Evolutionary conservation across 2,329 filamentous ascomycete genomes (phyloP).

Genomic region (Rhinocladiella mackenziei): DNA sequence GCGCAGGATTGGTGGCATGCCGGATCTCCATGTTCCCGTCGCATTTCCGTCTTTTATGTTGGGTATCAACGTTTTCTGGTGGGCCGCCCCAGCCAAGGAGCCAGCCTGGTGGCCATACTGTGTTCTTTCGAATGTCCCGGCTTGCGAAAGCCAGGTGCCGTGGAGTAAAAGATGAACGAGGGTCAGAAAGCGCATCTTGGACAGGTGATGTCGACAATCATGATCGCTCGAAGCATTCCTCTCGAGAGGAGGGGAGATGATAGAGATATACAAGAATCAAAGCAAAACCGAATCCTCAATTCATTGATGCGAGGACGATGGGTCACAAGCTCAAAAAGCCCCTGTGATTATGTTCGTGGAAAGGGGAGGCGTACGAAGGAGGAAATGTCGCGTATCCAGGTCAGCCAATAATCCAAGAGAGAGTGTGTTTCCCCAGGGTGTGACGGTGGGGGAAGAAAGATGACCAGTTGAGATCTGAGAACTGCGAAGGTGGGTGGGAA

Average conservation of each 20-base stretch:
- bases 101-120: background rate
- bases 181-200: slow-evolving; percentile 17
- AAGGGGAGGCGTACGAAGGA: too few species aligned
- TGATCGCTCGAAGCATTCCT: slow-evolving; percentile 9
- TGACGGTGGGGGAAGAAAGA: too few species aligned
- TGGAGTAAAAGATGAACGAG: slow-evolving; percentile 6
- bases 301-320: slow-evolving; percentile 3
- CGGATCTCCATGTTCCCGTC: slow-evolving; percentile 1
- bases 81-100: background rate
- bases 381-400: too few species aligned
- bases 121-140: slow-evolving; percentile 12
- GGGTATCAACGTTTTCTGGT: slow-evolving; percentile 12
- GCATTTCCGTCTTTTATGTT: slow-evolving; percentile 12
- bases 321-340: too few species aligned
- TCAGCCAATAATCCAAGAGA: too few species aligned
- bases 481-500: too few species aligned
- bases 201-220: slow-evolving; percentile 4
- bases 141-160: slow-evolving; percentile 1
- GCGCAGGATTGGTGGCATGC: slow-evolving; percentile 6
- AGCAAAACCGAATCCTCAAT: background rate
- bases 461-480: too few species aligned
- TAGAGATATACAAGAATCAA: background rate
- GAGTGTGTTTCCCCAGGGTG: too few species aligned
- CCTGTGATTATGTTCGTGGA: too few species aligned
- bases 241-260: background rate